phyloP scores from a whole-genome alignment of 2,329 filamentous ascomycete genomes.

The Alternaria hordeiaustralica region DNA sequence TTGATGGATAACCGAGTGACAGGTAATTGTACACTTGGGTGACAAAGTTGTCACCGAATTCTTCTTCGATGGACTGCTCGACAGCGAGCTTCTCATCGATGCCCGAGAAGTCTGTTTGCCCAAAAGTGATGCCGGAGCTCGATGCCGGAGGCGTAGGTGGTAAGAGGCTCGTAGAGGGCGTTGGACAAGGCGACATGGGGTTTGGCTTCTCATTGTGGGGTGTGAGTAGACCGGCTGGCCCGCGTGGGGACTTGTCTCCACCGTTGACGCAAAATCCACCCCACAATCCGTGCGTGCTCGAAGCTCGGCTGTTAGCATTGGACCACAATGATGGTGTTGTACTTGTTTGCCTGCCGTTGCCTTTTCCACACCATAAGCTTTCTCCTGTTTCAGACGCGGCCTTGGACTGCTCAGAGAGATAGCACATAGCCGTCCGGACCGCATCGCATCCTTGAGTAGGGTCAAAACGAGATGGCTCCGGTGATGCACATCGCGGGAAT shows the following conservation, averaged over 20 bases:
- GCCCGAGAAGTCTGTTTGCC: slow-evolving; percentile 46
- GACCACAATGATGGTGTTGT: slow-evolving; percentile 46
- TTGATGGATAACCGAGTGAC: slow-evolving; percentile 86
- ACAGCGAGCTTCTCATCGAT: slow-evolving; percentile 51
- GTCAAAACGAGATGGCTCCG: slow-evolving; percentile 83
- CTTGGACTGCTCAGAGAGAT: slow-evolving; percentile 57
- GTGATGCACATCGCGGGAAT: slow-evolving; percentile 83
- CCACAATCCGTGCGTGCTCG: slow-evolving; percentile 73
- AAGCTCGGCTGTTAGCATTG: slow-evolving; percentile 53
- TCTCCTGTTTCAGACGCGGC: slow-evolving; percentile 54
- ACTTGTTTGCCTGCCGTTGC: slow-evolving; percentile 38
- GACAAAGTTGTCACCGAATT: slow-evolving; percentile 84
- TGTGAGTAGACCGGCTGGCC: slow-evolving; percentile 60
- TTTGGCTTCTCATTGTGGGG: slow-evolving; percentile 51
- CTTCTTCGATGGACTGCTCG: slow-evolving; percentile 61
- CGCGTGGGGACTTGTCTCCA: slow-evolving; percentile 48
- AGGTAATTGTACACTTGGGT: slow-evolving; percentile 98
- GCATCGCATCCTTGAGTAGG: slow-evolving; percentile 69
- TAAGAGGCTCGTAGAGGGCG: slow-evolving; percentile 38
- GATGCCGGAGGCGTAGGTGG: slow-evolving; percentile 49
- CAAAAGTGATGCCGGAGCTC: slow-evolving; percentile 22
- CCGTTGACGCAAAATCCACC: slow-evolving; percentile 68
- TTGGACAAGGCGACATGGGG: slow-evolving; percentile 51
- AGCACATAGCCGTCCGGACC: slow-evolving; percentile 57
- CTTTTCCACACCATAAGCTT: slow-evolving; percentile 64